These are phyloP conservation scores for Xerocomus amazonicus DNA, from an alignment of 1,284 basidiomycete genomes.

Conservation along the genomic window DNA sequence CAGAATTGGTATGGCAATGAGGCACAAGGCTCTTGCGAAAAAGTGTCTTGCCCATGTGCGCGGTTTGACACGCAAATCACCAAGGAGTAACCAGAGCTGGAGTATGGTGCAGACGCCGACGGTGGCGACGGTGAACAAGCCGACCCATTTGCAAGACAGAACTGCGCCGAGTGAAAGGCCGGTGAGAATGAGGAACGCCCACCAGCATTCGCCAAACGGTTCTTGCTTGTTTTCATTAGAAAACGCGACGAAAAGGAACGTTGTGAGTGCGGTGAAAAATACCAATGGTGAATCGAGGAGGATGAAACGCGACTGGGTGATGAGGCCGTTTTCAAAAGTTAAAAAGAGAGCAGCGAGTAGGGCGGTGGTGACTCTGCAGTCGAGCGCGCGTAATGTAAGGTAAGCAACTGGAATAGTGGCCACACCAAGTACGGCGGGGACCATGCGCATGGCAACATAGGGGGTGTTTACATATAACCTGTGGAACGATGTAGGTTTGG, in stretches of 20 bases:
- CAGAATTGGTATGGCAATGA: conserved; percentile 79
- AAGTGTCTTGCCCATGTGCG: conserved; percentile 82
- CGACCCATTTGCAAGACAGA: conserved; percentile 97
- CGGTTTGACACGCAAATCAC: conserved; percentile 80
- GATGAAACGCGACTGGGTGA: conserved; percentile 95
- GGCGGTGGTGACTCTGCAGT: conserved; percentile 86
- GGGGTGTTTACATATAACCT: conserved; percentile 86
- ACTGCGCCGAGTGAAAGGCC: conserved; percentile 91
- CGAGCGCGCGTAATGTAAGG: conserved; percentile 89
- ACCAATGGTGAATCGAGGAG: conserved; percentile 96
- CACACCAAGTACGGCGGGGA: conserved; percentile 89
- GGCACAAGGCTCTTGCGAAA: conserved; percentile 80
- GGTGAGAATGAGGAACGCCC: conserved; percentile 87
- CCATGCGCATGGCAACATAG: conserved; percentile 93
- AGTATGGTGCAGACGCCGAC: conserved; percentile 82
- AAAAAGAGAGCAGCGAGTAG: conserved; percentile 88
- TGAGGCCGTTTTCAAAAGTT: conserved; percentile 94
- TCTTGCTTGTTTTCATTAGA: conserved; percentile 83
- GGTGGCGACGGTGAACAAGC: conserved; percentile 97
- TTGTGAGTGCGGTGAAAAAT: conserved; percentile 93
- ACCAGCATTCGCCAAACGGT: conserved; percentile 86
- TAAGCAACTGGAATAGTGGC: conserved; percentile 89
- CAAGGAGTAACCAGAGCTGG: conserved; percentile 90
- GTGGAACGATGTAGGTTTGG: conserved; percentile 1
- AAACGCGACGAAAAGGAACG: conserved; percentile 88